Conservation (phyloP, 352 stramenopile genomes). For the Pythium monospermum region DNA sequence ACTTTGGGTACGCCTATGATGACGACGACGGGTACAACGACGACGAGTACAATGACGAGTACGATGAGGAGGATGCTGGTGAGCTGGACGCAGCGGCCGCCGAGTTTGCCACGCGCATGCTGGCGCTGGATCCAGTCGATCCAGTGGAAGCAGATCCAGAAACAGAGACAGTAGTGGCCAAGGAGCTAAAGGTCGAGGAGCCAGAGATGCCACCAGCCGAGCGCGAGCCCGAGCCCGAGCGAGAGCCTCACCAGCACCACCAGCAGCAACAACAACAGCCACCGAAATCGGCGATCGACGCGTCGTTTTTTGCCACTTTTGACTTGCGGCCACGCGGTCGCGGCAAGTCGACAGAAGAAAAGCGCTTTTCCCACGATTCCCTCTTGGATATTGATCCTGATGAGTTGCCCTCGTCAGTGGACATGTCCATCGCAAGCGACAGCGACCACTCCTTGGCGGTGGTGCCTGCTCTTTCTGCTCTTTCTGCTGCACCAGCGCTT, state of each 20-base stretch:
- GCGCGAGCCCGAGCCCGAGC: too few relatives aligned
- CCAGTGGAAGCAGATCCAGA: conserved; percentile 1
- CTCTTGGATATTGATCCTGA: too few relatives aligned
- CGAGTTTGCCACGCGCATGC: too few relatives aligned
- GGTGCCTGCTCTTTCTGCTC: not conserved
- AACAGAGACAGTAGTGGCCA: not conserved
- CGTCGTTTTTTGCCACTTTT: conserved; percentile 14
- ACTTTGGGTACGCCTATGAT: not conserved
- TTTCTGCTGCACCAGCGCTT: too few relatives aligned
- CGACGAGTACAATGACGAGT: not conserved
- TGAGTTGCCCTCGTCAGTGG: too few relatives aligned
- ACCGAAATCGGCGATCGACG: conserved; percentile 34
- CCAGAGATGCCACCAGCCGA: too few relatives aligned
- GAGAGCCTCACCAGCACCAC: conserved; percentile 17
- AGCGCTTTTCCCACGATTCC: conserved; percentile 6
- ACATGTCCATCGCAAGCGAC: too few relatives aligned
- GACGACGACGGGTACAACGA: not conserved
- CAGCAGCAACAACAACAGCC: too few relatives aligned
- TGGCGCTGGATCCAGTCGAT: conserved; percentile 2
- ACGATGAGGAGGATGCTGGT: too few relatives aligned
- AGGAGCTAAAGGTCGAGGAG: not conserved
- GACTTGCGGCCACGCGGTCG: conserved; percentile 11
- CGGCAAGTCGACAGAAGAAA: conserved; percentile 5
- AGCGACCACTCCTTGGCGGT: too few relatives aligned
- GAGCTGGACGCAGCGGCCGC: too few relatives aligned